Percentiles rank a stretch among this genome's conserved stretches.
phyloP scores from a whole-genome alignment of 2,329 filamentous ascomycete genomes.

The Pseudocercospora eumusae region DNA sequence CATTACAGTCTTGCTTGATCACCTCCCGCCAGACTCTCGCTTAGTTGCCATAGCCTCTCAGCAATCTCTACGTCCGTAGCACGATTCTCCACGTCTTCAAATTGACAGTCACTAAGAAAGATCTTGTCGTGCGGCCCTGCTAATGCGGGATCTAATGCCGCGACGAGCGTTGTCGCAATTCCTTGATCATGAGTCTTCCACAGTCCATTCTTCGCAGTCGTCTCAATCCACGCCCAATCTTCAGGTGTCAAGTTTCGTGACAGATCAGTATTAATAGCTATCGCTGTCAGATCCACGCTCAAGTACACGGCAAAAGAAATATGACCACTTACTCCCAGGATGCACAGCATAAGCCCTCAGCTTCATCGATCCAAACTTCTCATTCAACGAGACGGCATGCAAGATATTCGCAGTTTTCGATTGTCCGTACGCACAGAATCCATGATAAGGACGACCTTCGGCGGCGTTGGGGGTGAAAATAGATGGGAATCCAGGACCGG shows the following conservation, averaged over 20 bases:
- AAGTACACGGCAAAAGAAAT: background rate
- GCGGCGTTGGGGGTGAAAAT: slow-evolving; percentile 15
- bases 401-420: slow-evolving; percentile 52
- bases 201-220: slow-evolving; percentile 29
- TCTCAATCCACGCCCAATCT: slow-evolving; percentile 21
- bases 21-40: slow-evolving; percentile 33
- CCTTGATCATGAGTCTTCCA: slow-evolving; percentile 48
- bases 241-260: slow-evolving; percentile 13
- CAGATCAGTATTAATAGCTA: slow-evolving; percentile 24
- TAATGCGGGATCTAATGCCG: slow-evolving; percentile 48
- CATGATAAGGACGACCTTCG: slow-evolving; percentile 38
- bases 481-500: slow-evolving; percentile 15
- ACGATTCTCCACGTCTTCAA: slow-evolving; percentile 37
- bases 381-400: slow-evolving; percentile 44
- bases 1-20: background rate
- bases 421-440: slow-evolving; percentile 48
- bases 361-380: slow-evolving; percentile 35
- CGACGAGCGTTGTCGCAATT: slow-evolving; percentile 47
- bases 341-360: slow-evolving; percentile 45
- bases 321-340: slow-evolving; percentile 39
- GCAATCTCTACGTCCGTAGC: slow-evolving; percentile 43
- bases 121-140: slow-evolving; percentile 28
- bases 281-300: background rate
- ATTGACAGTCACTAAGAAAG: slow-evolving; percentile 41
- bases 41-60: slow-evolving; percentile 43